Conservation (phyloP, 306 rosid genomes). For the Malus asiatica region DNA sequence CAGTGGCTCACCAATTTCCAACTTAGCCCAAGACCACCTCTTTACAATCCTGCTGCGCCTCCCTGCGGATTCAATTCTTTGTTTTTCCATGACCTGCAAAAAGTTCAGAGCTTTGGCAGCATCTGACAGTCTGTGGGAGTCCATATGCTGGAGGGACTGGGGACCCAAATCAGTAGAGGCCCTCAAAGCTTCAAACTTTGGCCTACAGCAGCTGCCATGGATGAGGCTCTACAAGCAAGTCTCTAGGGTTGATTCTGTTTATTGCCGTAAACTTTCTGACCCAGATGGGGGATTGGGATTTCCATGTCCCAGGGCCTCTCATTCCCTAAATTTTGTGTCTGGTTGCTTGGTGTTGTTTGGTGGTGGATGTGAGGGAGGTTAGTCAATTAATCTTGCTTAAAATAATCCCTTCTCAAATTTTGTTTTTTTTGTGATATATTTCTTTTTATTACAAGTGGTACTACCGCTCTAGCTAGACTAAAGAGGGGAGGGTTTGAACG, state of each 20-base stretch:
- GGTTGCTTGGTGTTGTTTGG: conserved; percentile 76
- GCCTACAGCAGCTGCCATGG: conserved; percentile 48
- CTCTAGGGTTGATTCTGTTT: conserved; percentile 43
- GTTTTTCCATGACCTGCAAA: conserved; percentile 75
- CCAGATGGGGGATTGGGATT: conserved; percentile 33
- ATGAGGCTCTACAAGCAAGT: conserved; percentile 66
- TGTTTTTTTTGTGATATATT: neutral
- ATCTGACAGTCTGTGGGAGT: conserved; percentile 70
- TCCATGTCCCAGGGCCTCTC: conserved; percentile 85
- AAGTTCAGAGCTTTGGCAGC: conserved; percentile 46
- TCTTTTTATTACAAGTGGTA: neutral
- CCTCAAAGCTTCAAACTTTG: conserved; percentile 31
- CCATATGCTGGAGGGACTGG: conserved; percentile 66
- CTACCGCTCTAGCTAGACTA: neutral
- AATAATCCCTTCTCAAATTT: no score
- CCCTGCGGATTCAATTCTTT: conserved; percentile 64
- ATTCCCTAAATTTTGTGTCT: conserved; percentile 86
- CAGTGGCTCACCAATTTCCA: conserved; percentile 58
- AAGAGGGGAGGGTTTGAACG: neutral
- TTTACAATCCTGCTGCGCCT: conserved; percentile 55
- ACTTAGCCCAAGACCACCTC: conserved; percentile 62
- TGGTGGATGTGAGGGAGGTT: conserved; percentile 94
- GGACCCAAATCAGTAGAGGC: conserved; percentile 59
- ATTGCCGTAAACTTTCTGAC: conserved; percentile 40
- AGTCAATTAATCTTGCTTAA: conserved; percentile 10